A percentile compares a stretch with the other conserved stretches of the same genome.
These are phyloP conservation scores for Iris macrosiphon DNA, from an alignment of 106 monocot genomes.

Conservation along the genomic window DNA sequence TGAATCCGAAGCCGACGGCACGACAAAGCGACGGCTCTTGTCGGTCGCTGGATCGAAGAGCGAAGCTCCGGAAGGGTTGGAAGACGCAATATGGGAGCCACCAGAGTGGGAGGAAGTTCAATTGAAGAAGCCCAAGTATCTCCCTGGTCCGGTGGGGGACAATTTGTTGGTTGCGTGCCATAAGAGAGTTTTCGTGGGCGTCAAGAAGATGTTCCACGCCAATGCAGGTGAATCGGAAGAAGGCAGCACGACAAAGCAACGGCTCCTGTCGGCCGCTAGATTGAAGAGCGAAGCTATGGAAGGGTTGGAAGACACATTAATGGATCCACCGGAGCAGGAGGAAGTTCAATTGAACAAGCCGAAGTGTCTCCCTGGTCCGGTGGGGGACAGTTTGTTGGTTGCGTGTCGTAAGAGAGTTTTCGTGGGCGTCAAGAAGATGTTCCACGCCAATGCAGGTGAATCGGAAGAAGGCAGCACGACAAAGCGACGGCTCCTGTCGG, in stretches of 20 bases:
- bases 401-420: slow-evolving; percentile 20
- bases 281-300: background rate
- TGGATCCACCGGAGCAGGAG: background rate
- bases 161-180: slow-evolving; percentile 19
- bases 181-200: slow-evolving; percentile 26
- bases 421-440: slow-evolving; percentile 45
- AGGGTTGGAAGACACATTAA: background rate
- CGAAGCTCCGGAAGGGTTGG: background rate
- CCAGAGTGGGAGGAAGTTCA: background rate
- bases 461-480: too few relatives aligned
- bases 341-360: background rate
- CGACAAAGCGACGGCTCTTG: slow-evolving; percentile 4
- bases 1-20: too few relatives aligned
- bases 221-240: background rate
- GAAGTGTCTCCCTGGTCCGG: slow-evolving; percentile 24
- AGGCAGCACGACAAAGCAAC: too few relatives aligned
- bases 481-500: slow-evolving; percentile 4
- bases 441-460: background rate
- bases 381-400: slow-evolving; percentile 21
- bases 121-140: slow-evolving; percentile 1
- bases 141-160: slow-evolving; percentile 27
- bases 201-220: slow-evolving; percentile 28
- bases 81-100: background rate
- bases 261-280: slow-evolving; percentile 2
- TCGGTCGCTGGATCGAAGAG: slow-evolving; percentile 1